phyloP scores from a whole-genome alignment of 2,329 filamentous ascomycete genomes.

The Celoporthe dispersa region DNA sequence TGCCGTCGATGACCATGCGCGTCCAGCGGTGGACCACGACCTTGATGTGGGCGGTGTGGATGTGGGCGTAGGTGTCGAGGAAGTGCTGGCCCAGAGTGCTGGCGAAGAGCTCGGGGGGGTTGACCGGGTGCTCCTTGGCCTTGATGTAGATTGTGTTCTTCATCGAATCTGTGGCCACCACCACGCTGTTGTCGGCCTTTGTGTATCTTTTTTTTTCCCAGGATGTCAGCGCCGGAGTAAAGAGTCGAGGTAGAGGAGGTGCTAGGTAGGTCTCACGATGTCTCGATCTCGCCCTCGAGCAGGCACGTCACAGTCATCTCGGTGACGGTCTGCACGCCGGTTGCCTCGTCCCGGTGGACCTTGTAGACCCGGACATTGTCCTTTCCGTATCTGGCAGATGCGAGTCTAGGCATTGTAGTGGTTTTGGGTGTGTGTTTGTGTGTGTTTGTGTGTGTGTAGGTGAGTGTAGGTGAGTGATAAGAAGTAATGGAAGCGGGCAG shows the following conservation, averaged over 20 bases:
- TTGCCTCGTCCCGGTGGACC: constrained; percentile 78
- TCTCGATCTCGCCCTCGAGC: constrained; percentile 89
- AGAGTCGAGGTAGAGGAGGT: background rate
- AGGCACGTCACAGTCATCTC: constrained; percentile 96
- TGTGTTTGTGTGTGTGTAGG: constrained; percentile 15
- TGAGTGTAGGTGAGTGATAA: background rate
- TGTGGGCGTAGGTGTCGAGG: constrained; percentile 84
- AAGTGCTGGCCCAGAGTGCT: constrained; percentile 87
- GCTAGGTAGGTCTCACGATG: constrained; percentile 59
- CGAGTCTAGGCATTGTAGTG: constrained; percentile 58
- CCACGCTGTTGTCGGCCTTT: constrained; percentile 87
- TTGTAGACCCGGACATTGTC: constrained; percentile 99
- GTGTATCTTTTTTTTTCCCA: constrained; percentile 76
- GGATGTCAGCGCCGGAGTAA: constrained; percentile 15
- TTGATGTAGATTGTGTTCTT: constrained; percentile 97
- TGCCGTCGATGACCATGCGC: constrained; percentile 82
- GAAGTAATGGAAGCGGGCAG: no score
- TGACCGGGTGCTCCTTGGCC: constrained; percentile 90
- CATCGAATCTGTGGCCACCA: constrained; percentile 96
- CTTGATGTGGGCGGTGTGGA: constrained; percentile 80
- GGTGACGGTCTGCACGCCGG: constrained; percentile 80
- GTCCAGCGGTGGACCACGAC: constrained; percentile 90
- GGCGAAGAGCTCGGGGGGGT: constrained; percentile 90
- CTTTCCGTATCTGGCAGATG: constrained; percentile 81
- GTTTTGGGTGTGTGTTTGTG: no score